These are phyloP conservation scores for Artemisia annua DNA, from an alignment of 129 eudicot genomes.

Conservation along the genomic window DNA sequence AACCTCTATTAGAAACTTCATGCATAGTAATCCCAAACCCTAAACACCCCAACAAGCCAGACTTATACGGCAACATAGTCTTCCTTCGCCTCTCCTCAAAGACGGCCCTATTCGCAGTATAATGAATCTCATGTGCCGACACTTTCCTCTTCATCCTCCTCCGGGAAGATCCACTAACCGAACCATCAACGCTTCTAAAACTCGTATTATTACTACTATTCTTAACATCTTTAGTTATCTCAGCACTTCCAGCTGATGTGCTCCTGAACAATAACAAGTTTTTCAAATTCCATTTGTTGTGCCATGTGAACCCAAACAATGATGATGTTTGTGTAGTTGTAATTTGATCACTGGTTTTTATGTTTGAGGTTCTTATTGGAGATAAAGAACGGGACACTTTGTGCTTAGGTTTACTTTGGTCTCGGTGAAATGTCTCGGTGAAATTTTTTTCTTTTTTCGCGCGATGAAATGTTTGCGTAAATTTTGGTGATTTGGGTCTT, in stretches of 20 bases:
- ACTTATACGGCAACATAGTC: conserved; percentile 67
- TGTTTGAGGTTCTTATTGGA: conserved; percentile 52
- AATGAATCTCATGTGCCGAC: conserved; percentile 87
- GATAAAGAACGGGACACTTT: conserved; percentile 48
- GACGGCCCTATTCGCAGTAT: conserved; percentile 70
- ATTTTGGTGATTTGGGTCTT: background rate
- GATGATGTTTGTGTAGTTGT: conserved; percentile 21
- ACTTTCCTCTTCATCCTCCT: conserved; percentile 44
- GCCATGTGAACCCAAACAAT: conserved; percentile 38
- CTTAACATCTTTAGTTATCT: conserved; percentile 42
- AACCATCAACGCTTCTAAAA: conserved; percentile 53
- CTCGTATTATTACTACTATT: conserved; percentile 51
- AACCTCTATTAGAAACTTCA: conserved; percentile 46
- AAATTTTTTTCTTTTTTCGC: too few species aligned
- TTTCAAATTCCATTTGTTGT: conserved; percentile 66
- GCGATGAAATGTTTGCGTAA: background rate
- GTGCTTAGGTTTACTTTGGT: conserved; percentile 7
- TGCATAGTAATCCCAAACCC: conserved; percentile 46
- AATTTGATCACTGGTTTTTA: conserved; percentile 32
- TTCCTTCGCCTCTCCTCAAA: conserved; percentile 73
- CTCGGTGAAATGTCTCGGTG: background rate
- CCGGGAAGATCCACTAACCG: conserved; percentile 18
- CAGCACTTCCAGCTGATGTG: conserved; percentile 75
- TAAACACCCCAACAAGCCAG: conserved; percentile 75
- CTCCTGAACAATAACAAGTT: conserved; percentile 75